Base-by-base conservation (phyloP, 1,284 basidiomycete genomes). In the Gymnopus androsaceus region DNA sequence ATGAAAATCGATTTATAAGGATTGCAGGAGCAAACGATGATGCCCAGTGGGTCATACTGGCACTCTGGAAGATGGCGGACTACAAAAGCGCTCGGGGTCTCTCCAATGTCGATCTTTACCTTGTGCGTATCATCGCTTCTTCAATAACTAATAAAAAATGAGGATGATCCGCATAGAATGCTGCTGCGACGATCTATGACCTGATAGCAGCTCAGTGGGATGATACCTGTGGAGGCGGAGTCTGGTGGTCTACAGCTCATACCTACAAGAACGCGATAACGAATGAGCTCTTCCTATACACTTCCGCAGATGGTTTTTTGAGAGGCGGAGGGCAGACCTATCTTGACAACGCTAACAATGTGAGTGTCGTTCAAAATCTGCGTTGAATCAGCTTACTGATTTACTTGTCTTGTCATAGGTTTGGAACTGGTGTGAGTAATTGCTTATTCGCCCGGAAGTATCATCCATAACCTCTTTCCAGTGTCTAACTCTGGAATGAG, bases 221-320 rank as follows among this genome's bases (percentile, higher is more conserved):
- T 57, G 62, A 64, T 46, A 53, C 51, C 44, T 74, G 74, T 60
- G 72, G 71, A 36, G 75, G 73, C 40, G 78, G 78, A 81, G 80
- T 83, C 14, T 83, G 81, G 81, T 83, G 82, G 82, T 77, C 75
- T 12, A 74, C 72, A 7, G 79, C 70, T 19, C 77, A 78, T 61
- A 76, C 72, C 0, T 83, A 83, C 70, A 83, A 83, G 68, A 82
- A 83, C 56, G 79, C 81, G 5, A 76, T 83, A 55, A 83, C 82
- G 19, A 83, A 83, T 59, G 73, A 82, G 55, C 69, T 83, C 8
- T 83, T 80, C 68, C 69, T 83, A 19, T 67, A 76, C 38, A 71
- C 75, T 11, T 83, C 81, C 1, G 80, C 80, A 3, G 58, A 67
- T 36, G 79, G 75, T 11, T 81, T 77, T 63, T 59, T 76, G 41